Base-by-base conservation (phyloP, 352 stramenopile genomes). In the Plasmopara viticola region DNA sequence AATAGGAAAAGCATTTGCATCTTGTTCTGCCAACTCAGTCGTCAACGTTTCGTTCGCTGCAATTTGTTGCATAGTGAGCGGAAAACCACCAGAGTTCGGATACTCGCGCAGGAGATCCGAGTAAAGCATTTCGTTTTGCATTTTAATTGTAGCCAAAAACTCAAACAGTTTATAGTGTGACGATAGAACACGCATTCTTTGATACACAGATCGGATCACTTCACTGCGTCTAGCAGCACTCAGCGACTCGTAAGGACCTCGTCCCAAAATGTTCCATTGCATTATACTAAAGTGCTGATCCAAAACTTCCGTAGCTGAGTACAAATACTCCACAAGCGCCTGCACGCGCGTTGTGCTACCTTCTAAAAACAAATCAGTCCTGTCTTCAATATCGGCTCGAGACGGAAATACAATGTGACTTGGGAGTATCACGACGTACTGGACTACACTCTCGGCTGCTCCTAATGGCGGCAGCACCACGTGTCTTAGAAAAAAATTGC, bases 121-220 rank as follows among this genome's bases (percentile, higher is more conserved):
- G 44, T 88, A 92, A 15, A 92, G 66, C 76, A 88, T 88, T 61
- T 90, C 82, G 45, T 90, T 92, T 58, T 92, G 82, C 48, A 90
- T 50, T 46, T 84, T 83, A 70, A 92, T 87, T 18, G 69, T 87
- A 43, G 80, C 72, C 57, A 90, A 75, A 53, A 92, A 92, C 70
- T 92, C 82, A 51, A 84, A 92, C 31, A 86, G 59, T 49, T 90
- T 90, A 61, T 81, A 90, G 31, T 72, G 68, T 10, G 79, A 90
- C 43, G 81, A 66, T 48, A 90, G 81, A 41, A 79, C 78, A 20
- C 68, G 74, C 58, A 85, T 78, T 46, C 82, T 77, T 63, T 88
- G 74, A 38, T 80, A 56, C 41, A 92, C 83, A 12, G 78, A 90
- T 37, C 69, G 51, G 39, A 92, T 76, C 8, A 92, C 78, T 39